Base-by-base conservation (phyloP, 78 protist genomes). In the Isochrysis galbana region DNA sequence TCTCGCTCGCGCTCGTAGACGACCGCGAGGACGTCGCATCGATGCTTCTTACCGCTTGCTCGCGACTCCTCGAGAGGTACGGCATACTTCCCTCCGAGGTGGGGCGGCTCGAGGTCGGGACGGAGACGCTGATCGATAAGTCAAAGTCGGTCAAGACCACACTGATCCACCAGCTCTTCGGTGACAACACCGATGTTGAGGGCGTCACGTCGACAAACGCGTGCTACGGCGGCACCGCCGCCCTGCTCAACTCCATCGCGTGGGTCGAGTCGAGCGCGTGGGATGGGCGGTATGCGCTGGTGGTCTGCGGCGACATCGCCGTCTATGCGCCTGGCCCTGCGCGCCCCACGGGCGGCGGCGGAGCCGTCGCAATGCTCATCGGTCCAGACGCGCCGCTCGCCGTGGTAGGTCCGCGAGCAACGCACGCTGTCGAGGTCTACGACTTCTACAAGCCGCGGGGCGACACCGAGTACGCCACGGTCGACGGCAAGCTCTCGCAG, bases 151-250 rank as follows among this genome's bases (percentile, higher is more conserved):
- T 96, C 84, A 98, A 98, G 92, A 87, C 98, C 14, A 93, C 84
- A 29, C 89, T 98, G 36, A 96, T 97, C 98, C 36, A 41, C n/a
- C 95, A 91, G 67, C 93, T 97, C 48, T 97, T 98, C 45, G 42
- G 74, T 32, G 23, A 21, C 7, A 0, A 89, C 74, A 38, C 83
- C 25, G 69, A 88, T 74, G 48, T 88, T 26, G 91, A 88, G 36
- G 93, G 93, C 70, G 88, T 96, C 1, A 97, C 97, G 88, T 93
- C 95, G 44, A 95, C 92, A 90, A 97, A 97, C 90, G 99, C 99
- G 22, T 98, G 99, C 92, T 98, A 98, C 89, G 99, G 99, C 61
- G 99, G 99, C 55, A 98, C 99, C n/a, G 90, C 94, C 5, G 98
- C 99, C 5, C 96, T 98, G 34, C 94, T 97, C 87, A 96, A 97